Evolutionary conservation across 176 grass and related monocot species (phyloP).

Genomic region (Alloteropsis semialata): DNA sequence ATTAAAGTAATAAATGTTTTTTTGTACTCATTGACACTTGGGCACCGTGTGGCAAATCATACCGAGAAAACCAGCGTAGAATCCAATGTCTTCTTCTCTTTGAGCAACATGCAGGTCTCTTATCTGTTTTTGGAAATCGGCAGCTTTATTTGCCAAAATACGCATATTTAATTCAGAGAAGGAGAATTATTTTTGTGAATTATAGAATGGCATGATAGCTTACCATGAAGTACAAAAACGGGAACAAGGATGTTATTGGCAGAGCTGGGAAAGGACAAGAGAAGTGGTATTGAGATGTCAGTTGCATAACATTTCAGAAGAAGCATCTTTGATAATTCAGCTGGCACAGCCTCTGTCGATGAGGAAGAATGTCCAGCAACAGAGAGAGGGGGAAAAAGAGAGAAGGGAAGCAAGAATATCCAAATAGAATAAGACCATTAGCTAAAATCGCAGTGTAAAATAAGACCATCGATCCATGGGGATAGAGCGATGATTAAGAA

Average conservation of each 20-base stretch:
- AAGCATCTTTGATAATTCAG: background rate
- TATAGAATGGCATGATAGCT: background rate
- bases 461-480: background rate
- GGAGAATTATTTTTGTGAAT: background rate
- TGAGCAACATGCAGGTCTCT: conserved; percentile 65
- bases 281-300: background rate
- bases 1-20: background rate
- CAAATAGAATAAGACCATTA: background rate
- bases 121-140: conserved; percentile 35
- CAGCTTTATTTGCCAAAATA: background rate
- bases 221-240: conserved; percentile 90
- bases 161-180: background rate
- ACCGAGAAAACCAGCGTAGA: conserved; percentile 94
- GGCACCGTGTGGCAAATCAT: background rate
- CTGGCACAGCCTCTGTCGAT: background rate
- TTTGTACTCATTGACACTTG: background rate
- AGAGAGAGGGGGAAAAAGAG: background rate
- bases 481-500: background rate
- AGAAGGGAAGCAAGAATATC: background rate
- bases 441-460: too few species aligned
- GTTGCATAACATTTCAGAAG: background rate
- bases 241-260: conserved; percentile 55
- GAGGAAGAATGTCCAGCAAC: background rate
- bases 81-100: conserved; percentile 82
- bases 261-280: conserved; percentile 41